These are phyloP conservation scores for Neopestalotiopsis sp. DNA, from an alignment of 2,329 filamentous ascomycete species.

Conservation along the genomic window DNA sequence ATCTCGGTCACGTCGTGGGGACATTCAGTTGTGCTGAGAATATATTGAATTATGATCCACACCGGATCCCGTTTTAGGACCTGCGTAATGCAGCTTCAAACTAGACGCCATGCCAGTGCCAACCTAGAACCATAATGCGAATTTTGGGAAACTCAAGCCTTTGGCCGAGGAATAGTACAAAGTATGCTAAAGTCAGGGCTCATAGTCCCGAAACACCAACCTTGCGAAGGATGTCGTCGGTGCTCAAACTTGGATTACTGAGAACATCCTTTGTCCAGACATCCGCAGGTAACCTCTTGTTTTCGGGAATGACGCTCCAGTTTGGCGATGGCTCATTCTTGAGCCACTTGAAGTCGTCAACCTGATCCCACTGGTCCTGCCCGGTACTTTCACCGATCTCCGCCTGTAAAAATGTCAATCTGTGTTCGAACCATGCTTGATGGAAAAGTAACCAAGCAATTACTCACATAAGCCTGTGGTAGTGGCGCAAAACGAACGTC, in stretches of 20 bases:
- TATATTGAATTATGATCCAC: background rate
- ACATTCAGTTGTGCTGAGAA: background rate
- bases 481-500: constrained; percentile 80
- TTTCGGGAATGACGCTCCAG: constrained; percentile 74
- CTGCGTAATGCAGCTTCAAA: constrained; percentile 16
- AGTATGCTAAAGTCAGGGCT: background rate
- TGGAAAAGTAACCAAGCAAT: background rate
- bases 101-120: background rate
- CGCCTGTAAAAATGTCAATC: constrained; percentile 19
- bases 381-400: constrained; percentile 35
- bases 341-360: constrained; percentile 98
- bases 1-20: background rate
- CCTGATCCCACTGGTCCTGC: constrained; percentile 82
- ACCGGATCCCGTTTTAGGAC: background rate
- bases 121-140: background rate
- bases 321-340: constrained; percentile 87
- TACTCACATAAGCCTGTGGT: constrained; percentile 72
- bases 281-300: constrained; percentile 62
- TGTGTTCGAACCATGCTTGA: background rate
- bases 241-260: constrained; percentile 64
- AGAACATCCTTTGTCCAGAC: constrained; percentile 74
- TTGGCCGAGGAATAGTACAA: background rate
- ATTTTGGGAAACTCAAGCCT: background rate
- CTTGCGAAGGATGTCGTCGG: constrained; percentile 69
- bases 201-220: constrained; percentile 44